These are phyloP conservation scores for Rhodamnia rubescens DNA, from an alignment of 345 rosid genomes.

Conservation along the genomic window DNA sequence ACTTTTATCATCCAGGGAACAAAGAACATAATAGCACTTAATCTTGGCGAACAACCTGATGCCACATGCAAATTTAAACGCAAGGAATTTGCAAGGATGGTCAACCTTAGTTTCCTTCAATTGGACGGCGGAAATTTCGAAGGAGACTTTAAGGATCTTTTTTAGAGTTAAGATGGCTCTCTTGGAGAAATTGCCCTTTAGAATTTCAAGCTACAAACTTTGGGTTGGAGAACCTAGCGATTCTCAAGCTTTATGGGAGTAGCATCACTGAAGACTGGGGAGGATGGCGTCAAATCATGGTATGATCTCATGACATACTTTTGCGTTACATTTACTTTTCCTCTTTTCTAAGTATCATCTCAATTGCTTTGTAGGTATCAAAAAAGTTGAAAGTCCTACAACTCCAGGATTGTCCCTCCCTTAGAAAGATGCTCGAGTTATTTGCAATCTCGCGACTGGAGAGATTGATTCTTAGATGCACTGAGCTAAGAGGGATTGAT, in stretches of 20 bases:
- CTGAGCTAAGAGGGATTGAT: neutral
- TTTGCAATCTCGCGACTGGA: accelerated
- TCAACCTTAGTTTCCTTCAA: neutral
- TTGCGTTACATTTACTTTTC: neutral
- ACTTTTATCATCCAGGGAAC: neutral
- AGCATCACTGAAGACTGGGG: neutral
- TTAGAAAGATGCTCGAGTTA: neutral
- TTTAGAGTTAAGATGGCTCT: neutral
- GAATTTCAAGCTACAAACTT: neutral
- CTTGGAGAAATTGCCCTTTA: neutral
- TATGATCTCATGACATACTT: neutral
- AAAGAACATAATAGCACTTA: neutral
- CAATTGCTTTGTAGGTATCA: neutral
- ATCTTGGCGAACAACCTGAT: neutral
- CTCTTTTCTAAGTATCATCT: neutral
- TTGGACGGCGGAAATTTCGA: neutral
- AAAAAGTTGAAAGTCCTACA: neutral
- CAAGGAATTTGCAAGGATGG: neutral
- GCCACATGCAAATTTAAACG: accelerated
- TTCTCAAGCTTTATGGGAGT: neutral
- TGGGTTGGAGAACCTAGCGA: neutral
- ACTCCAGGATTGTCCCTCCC: neutral
- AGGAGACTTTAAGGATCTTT: neutral
- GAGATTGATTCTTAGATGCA: neutral
- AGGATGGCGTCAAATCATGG: neutral